Evolutionary conservation across 805 yeast species (phyloP).

Genomic region (Torulaspora indica): DNA sequence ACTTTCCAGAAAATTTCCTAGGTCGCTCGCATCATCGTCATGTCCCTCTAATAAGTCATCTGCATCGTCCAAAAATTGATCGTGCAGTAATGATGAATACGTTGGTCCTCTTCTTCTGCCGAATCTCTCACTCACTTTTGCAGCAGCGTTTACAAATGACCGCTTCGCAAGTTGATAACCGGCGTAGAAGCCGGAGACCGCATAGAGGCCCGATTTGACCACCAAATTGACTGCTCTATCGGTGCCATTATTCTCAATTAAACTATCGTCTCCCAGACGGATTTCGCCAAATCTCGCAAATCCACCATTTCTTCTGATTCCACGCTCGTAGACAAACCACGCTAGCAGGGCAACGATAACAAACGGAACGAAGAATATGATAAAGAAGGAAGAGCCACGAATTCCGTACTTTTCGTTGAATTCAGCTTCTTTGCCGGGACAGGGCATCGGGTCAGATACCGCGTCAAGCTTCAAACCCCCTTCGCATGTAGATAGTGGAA

Average conservation of each 20-base stretch:
- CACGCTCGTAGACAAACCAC: conserved; percentile 74
- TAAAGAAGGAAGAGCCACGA: conserved; percentile 48
- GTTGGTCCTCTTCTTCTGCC: conserved; percentile 33
- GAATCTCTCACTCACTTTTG: conserved; percentile 25
- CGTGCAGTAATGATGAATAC: conserved; percentile 32
- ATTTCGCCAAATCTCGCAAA: conserved; percentile 79
- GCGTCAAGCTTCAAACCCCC: conserved; percentile 74
- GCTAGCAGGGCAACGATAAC: conserved; percentile 47
- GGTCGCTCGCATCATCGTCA: conserved; percentile 48
- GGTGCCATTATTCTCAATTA: conserved; percentile 55
- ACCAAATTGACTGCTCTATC: conserved; percentile 56
- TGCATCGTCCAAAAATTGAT: conserved; percentile 36
- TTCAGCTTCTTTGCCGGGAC: conserved; percentile 81
- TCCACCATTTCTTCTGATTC: conserved; percentile 74
- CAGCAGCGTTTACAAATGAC: conserved; percentile 11
- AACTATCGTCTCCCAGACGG: conserved; percentile 70
- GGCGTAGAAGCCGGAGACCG: conserved; percentile 39
- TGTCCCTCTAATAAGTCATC: conserved; percentile 36
- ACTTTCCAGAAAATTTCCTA: conserved; percentile 40
- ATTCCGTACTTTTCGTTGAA: conserved; percentile 52
- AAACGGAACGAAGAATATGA: conserved; percentile 56
- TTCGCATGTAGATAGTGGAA: conserved; percentile 79
- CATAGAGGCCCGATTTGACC: conserved; percentile 53
- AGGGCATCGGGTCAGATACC: conserved; percentile 54
- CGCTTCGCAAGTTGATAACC: conserved; percentile 21